Percentiles rank a stretch among this genome's conserved stretches.
Conservation (phyloP, 352 stramenopile genomes). For the Phytophthora multivora region DNA sequence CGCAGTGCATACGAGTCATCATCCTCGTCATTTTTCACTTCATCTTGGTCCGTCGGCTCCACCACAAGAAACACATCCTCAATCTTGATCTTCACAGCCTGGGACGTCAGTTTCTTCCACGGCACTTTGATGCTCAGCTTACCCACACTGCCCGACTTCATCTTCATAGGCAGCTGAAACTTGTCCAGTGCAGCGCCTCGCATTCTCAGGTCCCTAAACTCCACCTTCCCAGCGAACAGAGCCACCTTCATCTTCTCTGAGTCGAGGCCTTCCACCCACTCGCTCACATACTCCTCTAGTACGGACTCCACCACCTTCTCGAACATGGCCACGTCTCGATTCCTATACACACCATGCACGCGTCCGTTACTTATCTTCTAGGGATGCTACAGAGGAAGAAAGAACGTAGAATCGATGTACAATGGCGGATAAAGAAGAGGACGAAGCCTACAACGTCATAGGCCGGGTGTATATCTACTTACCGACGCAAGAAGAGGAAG, state of each 20-base stretch:
- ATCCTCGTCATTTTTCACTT: slow-evolving; percentile 37
- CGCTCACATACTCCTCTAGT: slow-evolving; percentile 85
- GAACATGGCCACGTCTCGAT: slow-evolving; percentile 55
- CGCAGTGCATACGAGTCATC: slow-evolving; percentile 67
- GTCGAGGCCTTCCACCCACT: slow-evolving; percentile 86
- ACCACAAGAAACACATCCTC: slow-evolving; percentile 81
- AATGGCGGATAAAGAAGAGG: not conserved
- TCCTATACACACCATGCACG: slow-evolving; percentile 2
- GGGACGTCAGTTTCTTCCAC: slow-evolving; percentile 84
- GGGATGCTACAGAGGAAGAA: not conserved
- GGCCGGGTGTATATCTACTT: not conserved
- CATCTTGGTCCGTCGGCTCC: slow-evolving; percentile 65
- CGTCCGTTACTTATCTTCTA: slow-evolving; percentile 17
- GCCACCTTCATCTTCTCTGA: slow-evolving; percentile 89
- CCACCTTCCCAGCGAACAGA: slow-evolving; percentile 82
- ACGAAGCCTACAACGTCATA: too few species aligned
- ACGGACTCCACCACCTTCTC: slow-evolving; percentile 87
- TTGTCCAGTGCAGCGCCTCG: slow-evolving; percentile 71
- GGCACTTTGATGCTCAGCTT: slow-evolving; percentile 80
- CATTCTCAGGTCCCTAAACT: slow-evolving; percentile 81
- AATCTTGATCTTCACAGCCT: slow-evolving; percentile 76
- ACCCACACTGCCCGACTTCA: slow-evolving; percentile 74
- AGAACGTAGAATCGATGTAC: slow-evolving; percentile 1
- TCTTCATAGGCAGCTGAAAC: slow-evolving; percentile 77
- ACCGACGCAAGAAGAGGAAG: not conserved